phyloP scores from a whole-genome alignment of 2,329 filamentous ascomycete species.

The Cordyceps cateniannulata region DNA sequence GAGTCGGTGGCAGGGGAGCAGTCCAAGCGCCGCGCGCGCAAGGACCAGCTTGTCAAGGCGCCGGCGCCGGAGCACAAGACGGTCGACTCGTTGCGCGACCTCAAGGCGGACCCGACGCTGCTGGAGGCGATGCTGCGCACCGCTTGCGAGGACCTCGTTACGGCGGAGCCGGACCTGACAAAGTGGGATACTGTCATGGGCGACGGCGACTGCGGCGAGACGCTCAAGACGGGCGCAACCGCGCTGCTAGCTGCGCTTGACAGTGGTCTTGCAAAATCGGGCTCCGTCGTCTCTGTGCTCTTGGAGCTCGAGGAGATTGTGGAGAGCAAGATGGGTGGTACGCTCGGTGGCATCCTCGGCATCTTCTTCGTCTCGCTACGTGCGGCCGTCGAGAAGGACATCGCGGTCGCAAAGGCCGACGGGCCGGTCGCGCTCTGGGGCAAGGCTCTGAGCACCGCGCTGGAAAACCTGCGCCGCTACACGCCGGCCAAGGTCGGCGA shows the following conservation, averaged over 20 bases:
- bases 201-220: slow-evolving; percentile 61
- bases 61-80: slow-evolving; percentile 28
- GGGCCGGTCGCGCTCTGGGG: slow-evolving; percentile 37
- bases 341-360: slow-evolving; percentile 45
- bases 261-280: slow-evolving; percentile 30
- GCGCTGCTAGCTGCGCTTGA: slow-evolving; percentile 41
- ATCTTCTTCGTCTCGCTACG: slow-evolving; percentile 47
- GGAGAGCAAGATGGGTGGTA: slow-evolving; percentile 49
- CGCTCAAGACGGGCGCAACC: slow-evolving; percentile 46
- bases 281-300: slow-evolving; percentile 42
- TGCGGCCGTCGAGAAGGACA: slow-evolving; percentile 33
- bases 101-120: slow-evolving; percentile 42
- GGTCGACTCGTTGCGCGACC: slow-evolving; percentile 34
- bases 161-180: slow-evolving; percentile 56
- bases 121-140: slow-evolving; percentile 50
- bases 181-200: slow-evolving; percentile 58
- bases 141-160: slow-evolving; percentile 46
- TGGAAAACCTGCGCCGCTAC: slow-evolving; percentile 43
- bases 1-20: slow-evolving; percentile 46
- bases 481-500: slow-evolving; percentile 50
- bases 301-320: slow-evolving; percentile 46
- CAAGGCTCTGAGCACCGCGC: slow-evolving; percentile 33
- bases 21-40: slow-evolving; percentile 27
- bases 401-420: slow-evolving; percentile 23
- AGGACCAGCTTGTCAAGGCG: slow-evolving; percentile 36